Evolutionary conservation across 1,284 basidiomycete genomes (phyloP), one percentile per base, ranked within the genome.

Genomic region (Ceratobasidium sp.): DNA sequence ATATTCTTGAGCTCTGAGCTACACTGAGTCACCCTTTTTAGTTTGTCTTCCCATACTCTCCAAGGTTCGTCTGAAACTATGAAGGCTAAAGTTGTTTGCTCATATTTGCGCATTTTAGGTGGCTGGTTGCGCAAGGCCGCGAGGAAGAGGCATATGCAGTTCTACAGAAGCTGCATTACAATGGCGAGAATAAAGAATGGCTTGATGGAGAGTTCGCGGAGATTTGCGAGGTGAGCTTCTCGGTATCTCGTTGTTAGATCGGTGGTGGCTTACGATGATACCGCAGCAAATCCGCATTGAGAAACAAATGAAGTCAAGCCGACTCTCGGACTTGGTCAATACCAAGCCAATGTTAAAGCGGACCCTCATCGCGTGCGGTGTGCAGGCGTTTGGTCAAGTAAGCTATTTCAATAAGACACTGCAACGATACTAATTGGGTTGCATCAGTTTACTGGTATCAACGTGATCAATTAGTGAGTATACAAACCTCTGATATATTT

Each of bases 61-160:
- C 67, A 1, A 69, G 67, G 67, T 69, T 11, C 4, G 67, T 35
- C 51, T 61, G 58, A 56, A 45, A 6, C 35, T 37, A 37, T 45
- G n/a, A n/a, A n/a, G 20, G 2, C 23, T 53, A 39, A 28, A 42
- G n/a, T n/a, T 45, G 20, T 58, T 58, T 45, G 53, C 15, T 69
- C 53, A 69, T 69, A 28, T 33, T 69, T 67, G 51, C 5, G 5
- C 53, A 23, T 39, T 58, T 58, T 58, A 90, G 91, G 79, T 93
- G 91, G 91, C 87, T 93, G 13, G 86, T 93, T 37, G 91, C 92
- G 81, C 85, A 90, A 80, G 90, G 90, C 45, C 87, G 91, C 51
- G 90, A 95, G 78, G 91, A 94, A 17, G 93, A 95, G 83, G 90
- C 91, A 23, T 69, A 69, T 26, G 28, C 49, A 3, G 67, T 69